Evolutionary conservation across 345 rosid species (phyloP).

Genomic region (Tarenaya hassleriana): DNA sequence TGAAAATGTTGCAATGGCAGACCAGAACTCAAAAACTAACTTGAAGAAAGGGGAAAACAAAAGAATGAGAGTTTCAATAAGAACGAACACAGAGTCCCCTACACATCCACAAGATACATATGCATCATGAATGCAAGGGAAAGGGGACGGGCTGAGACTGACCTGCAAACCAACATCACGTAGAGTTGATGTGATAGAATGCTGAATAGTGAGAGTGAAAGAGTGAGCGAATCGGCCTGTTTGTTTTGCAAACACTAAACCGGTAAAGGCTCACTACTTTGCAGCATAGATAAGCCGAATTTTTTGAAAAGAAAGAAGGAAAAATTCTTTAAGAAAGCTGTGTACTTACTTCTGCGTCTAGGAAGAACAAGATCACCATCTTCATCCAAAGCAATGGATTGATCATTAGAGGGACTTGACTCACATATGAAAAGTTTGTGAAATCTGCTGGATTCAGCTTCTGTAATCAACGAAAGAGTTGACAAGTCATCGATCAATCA

Average conservation of each 20-base stretch:
- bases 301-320: background rate
- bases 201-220: conserved; percentile 51
- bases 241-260: background rate
- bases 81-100: conserved; percentile 2
- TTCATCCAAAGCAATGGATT: conserved; percentile 39
- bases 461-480: conserved; percentile 17
- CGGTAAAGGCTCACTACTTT: background rate
- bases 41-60: background rate
- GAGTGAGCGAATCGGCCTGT: conserved; percentile 36
- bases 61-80: background rate
- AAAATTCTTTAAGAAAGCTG: background rate
- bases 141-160: conserved; percentile 4
- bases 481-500: background rate
- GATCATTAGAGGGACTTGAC: conserved; percentile 13
- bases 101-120: background rate
- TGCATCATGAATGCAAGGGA: background rate
- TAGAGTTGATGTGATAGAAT: conserved; percentile 70
- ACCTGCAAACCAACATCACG: conserved; percentile 82
- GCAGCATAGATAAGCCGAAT: background rate
- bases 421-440: conserved; percentile 28
- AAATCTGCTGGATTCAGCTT: conserved; percentile 29
- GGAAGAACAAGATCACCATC: conserved; percentile 85
- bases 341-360: conserved; percentile 45
- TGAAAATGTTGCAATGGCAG: conserved; percentile 25
- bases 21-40: background rate